Evolutionary conservation across 75 land plant genomes (phyloP).

Genomic region (Picea glauca): DNA sequence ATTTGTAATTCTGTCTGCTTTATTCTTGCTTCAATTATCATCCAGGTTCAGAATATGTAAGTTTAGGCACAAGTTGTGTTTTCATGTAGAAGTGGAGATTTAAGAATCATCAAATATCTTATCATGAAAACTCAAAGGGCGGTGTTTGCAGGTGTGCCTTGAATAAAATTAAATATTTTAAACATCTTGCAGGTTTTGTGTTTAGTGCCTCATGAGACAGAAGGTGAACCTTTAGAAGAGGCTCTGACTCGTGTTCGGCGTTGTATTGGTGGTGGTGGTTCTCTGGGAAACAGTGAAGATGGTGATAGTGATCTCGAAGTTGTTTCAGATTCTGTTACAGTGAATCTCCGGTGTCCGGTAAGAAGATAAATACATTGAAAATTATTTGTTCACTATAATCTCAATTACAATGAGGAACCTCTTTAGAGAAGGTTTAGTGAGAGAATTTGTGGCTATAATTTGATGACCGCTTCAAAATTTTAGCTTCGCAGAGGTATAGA

Average conservation of each 20-base stretch:
- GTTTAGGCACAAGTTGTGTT: neutral
- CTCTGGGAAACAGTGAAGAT: constrained; percentile 51
- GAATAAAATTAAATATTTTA: neutral
- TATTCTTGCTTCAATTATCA: neutral
- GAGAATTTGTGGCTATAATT: too few species aligned
- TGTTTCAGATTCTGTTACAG: constrained; percentile 78
- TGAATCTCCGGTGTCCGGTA: constrained; percentile 97
- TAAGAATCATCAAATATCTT: neutral
- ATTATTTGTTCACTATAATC: too few species aligned
- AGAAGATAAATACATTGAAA: constrained; percentile 19
- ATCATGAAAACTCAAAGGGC: neutral
- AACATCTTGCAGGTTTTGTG: constrained; percentile 49
- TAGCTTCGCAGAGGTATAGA: too few species aligned
- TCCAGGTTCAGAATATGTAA: neutral
- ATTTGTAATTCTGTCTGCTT: neutral
- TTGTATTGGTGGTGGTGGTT: constrained; percentile 70
- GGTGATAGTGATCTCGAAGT: constrained; percentile 98
- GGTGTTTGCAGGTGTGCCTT: neutral
- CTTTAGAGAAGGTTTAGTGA: too few species aligned
- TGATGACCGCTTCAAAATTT: too few species aligned
- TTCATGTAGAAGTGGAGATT: neutral
- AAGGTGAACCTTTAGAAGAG: constrained; percentile 89
- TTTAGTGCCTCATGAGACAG: constrained; percentile 63
- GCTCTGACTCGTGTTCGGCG: constrained; percentile 91
- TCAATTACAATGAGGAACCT: too few species aligned